Base-by-base conservation (phyloP, 2,329 filamentous ascomycete genomes). In the Neospermospora avenae region DNA sequence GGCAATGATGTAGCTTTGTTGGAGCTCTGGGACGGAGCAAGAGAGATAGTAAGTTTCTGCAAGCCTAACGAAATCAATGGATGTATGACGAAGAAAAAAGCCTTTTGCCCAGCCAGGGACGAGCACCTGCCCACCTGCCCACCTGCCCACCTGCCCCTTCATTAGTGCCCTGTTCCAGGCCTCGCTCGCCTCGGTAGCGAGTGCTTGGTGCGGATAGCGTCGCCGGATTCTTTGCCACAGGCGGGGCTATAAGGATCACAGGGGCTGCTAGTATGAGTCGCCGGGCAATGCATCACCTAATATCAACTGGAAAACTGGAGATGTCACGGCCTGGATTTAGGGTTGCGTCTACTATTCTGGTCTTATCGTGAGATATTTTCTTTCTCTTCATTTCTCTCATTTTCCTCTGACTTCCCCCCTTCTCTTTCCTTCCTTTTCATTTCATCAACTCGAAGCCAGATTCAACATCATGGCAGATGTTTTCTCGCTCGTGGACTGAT, bases 311-410 rank as follows among this genome's bases (percentile, higher is more conserved):
- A 51, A 51, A 37, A 35, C 35, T 51, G 48, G 48, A 18, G 31
- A 37, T 51, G 8, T 34, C 48, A 45, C 18, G 11, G 28, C 5
- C 7, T 37, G 31, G n/a, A n/a, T n/a, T n/a, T n/a, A n/a, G n/a
- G 48, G 13, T 28, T 24, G 31, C 28, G 8, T 18, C 10, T 14
- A 22, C 28, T 51, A 1, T 28, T 51, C 28, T 51, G 31, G 35
- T 51, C 48, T 51, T 51, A 51, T 51, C 48, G 31, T 35, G 31
- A 51, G 48, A 51, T n/a, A 51, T 35, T 37, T 51, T 22, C 31
- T 39, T 13, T 13, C 35, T 13, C 22, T 51, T 45, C 11, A 8
- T 13, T 25, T 24, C 20, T 14, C 28, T 6, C 6, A 10, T 6
- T 31, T 31, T 10, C 28, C 10, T 31, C 28, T 31, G n/a, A n/a